Evolutionary conservation across 2,329 filamentous ascomycete species (phyloP), one percentile per base, ranked within the genome.

Genomic region (Penicillium sp.): DNA sequence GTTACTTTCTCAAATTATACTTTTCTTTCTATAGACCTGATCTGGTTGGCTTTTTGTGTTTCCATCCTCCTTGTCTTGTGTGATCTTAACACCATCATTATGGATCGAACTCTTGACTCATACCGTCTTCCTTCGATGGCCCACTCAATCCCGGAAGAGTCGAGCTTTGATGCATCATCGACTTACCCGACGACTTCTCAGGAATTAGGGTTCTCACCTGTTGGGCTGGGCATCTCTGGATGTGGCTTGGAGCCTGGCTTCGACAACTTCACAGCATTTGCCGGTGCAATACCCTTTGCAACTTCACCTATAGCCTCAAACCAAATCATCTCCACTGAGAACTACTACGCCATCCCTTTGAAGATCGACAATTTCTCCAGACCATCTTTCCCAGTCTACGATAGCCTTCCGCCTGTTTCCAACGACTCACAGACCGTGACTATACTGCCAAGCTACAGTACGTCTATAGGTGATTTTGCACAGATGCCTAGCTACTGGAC

Each of bases 201-300:
- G 41, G 34, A 50, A 40, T 24, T 46, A 35, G 41, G 47, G 29
- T 47, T 58, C 18, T 52, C 57, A 28, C 44, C 50, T 23, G 39
- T 57, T 23, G 65, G 67, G 8, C 46, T 70, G 22, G 68, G 67
- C 1, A 66, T 69, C 20, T 57, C 62, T 9, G 48, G 58, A 35
- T 59, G 58, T 42, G 56, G 52, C 6, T 50, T 59, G n/a, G 60
- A 60, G n/a, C 40, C 55, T 22, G 32, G 50, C 1, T 52, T 54
- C 20, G 46, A 52, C n/a, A 57, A 60, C n/a, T 26, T 58, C 23
- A 51, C 51, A 14, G 46, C 54, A 10, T 61, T 51, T 29, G 29
- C 57, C 11, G 42, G 50, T 9, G 20, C 56, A 20, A 47, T 57
- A 16, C 28, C 56, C 16, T 59, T 60, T 23, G 45, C 60, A 10